Conservation (phyloP, 2,329 filamentous ascomycete genomes). For the Ophiostoma sp. region DNA sequence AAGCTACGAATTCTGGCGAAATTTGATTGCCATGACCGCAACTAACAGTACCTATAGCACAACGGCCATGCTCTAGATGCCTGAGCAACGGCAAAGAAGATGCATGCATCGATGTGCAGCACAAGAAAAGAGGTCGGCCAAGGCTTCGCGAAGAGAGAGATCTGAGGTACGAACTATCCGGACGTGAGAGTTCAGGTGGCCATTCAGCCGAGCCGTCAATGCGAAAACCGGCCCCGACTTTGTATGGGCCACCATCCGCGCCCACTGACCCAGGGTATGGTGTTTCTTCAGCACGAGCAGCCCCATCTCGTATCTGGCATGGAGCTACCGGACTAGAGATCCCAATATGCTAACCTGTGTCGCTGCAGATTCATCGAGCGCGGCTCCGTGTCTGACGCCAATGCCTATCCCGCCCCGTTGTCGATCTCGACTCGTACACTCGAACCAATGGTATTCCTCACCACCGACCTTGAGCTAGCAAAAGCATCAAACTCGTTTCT, state of each 20-base stretch:
- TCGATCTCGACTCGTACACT: constrained; percentile 39
- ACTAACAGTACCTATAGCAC: constrained; percentile 43
- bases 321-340: constrained; percentile 38
- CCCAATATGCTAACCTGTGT: constrained; percentile 30
- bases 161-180: constrained; percentile 48
- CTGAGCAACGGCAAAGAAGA: constrained; percentile 74
- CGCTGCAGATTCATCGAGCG: constrained; percentile 48
- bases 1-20: no score
- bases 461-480: constrained; percentile 53
- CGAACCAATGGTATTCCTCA: constrained; percentile 56
- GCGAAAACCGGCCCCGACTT: constrained; percentile 45
- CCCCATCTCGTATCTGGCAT: constrained; percentile 40
- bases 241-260: constrained; percentile 44
- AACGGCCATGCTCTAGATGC: constrained; percentile 73
- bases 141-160: constrained; percentile 68
- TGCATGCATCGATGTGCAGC: constrained; percentile 74
- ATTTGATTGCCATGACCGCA: no score
- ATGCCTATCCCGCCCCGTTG: constrained; percentile 44
- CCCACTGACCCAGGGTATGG: constrained; percentile 43
- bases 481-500: constrained; percentile 53
- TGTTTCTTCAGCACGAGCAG: constrained; percentile 42
- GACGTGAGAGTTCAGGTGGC: constrained; percentile 41
- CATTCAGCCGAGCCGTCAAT: constrained; percentile 43
- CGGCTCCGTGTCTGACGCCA: constrained; percentile 45
- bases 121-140: constrained; percentile 77